phyloP scores from a whole-genome alignment of 2,329 filamentous ascomycete species.

The Ciborinia camelliae region DNA sequence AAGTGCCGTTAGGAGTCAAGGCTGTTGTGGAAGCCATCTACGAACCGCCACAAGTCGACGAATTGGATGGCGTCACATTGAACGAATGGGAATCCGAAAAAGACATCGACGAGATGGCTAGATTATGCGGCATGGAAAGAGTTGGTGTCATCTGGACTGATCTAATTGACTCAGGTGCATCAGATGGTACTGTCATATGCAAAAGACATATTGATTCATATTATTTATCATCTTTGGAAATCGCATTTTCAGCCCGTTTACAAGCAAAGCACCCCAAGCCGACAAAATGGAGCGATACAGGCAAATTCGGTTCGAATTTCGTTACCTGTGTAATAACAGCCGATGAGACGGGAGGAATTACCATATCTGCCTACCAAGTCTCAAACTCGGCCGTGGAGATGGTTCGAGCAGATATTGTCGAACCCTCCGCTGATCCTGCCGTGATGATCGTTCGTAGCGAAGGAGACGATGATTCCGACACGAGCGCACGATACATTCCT shows the following conservation, averaged over 20 bases:
- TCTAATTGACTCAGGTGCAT: conserved; percentile 73
- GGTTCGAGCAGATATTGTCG: conserved; percentile 90
- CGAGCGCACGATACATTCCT: conserved; percentile 82
- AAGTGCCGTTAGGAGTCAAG: conserved; percentile 91
- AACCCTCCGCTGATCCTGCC: conserved; percentile 87
- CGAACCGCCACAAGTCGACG: conserved; percentile 86
- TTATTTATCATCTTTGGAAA: conserved; percentile 87
- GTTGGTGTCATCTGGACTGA: conserved; percentile 96
- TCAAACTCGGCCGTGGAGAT: conserved; percentile 96
- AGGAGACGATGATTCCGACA: conserved; percentile 67
- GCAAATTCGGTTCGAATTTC: conserved; percentile 91
- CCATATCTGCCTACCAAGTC: conserved; percentile 88
- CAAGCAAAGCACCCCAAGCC: conserved; percentile 86
- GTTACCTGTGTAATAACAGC: conserved; percentile 96
- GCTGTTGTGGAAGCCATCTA: conserved; percentile 97
- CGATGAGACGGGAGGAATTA: conserved; percentile 82
- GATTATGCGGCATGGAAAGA: conserved; percentile 78
- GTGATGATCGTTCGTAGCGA: conserved; percentile 95
- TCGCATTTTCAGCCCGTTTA: conserved; percentile 81
- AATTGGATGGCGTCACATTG: conserved; percentile 82
- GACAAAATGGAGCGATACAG: conserved; percentile 96
- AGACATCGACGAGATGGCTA: conserved; percentile 76
- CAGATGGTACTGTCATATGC: conserved; percentile 85
- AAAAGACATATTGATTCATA: conserved; percentile 92
- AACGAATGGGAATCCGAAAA: conserved; percentile 82